phyloP scores from a whole-genome alignment of 2,329 filamentous ascomycete species.

The Seiridium cupressi region DNA sequence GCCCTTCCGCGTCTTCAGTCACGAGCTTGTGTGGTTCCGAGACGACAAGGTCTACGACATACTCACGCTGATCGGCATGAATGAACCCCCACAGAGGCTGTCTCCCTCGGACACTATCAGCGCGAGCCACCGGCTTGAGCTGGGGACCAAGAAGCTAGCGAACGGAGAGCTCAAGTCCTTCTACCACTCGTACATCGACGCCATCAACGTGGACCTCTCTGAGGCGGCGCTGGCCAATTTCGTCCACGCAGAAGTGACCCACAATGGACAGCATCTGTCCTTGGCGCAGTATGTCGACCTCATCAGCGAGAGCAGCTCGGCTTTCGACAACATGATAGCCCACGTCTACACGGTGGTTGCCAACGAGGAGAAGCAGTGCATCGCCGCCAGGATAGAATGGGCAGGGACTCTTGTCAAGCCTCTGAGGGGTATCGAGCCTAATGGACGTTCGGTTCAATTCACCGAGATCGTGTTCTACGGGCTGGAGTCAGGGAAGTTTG shows the following conservation, averaged over 20 bases:
- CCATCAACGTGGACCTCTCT: neutral
- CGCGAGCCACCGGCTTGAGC: too few species aligned
- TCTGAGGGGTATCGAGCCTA: constrained; percentile 26
- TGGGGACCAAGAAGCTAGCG: too few species aligned
- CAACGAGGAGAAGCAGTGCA: constrained; percentile 27
- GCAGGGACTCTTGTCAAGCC: constrained; percentile 24
- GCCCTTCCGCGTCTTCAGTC: too few species aligned
- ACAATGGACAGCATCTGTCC: neutral
- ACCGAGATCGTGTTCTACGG: constrained; percentile 33
- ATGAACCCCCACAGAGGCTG: too few species aligned
- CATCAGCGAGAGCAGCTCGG: neutral
- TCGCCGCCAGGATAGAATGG: constrained; percentile 29
- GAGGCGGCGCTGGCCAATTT: neutral
- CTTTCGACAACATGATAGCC: constrained; percentile 11
- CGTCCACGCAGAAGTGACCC: neutral
- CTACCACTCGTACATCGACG: neutral
- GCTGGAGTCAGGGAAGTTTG: constrained; percentile 30
- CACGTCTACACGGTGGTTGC: constrained; percentile 25
- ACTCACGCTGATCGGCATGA: too few species aligned
- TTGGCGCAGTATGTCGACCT: neutral
- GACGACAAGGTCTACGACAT: too few species aligned
- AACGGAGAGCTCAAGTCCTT: neutral
- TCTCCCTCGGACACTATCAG: too few species aligned
- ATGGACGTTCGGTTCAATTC: constrained; percentile 26
- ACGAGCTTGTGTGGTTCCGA: too few species aligned